These are phyloP conservation scores for Aspergillus ostianus DNA, from an alignment of 495 filamentous ascomycete genomes.

Conservation along the genomic window DNA sequence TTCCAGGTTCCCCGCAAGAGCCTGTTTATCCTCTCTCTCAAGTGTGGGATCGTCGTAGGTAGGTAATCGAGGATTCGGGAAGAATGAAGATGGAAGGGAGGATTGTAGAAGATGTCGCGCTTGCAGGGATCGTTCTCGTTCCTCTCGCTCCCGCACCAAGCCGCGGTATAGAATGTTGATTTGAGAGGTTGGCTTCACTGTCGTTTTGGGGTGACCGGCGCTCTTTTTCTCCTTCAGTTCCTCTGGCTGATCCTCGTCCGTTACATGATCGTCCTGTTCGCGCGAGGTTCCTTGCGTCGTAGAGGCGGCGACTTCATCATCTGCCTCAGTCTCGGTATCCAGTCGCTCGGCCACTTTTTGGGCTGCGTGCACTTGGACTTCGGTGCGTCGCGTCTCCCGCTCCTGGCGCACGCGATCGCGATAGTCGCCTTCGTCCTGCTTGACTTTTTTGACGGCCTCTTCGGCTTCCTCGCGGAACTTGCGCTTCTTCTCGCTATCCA, in stretches of 20 bases:
- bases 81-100: constrained; percentile 51
- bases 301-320: not conserved
- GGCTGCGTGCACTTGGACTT: constrained; percentile 66
- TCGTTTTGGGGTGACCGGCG: constrained; percentile 20
- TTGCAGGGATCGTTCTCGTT: constrained; percentile 65
- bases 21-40: constrained; percentile 56
- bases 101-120: constrained; percentile 69
- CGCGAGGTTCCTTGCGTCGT: not conserved
- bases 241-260: constrained; percentile 16
- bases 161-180: constrained; percentile 81
- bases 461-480: constrained; percentile 67
- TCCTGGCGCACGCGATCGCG: constrained; percentile 70
- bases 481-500: constrained; percentile 78
- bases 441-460: constrained; percentile 59
- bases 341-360: constrained; percentile 80
- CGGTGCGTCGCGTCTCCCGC: constrained; percentile 65
- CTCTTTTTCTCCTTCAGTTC: constrained; percentile 20
- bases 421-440: constrained; percentile 70
- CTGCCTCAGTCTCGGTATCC: constrained; percentile 48
- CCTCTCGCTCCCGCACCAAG: constrained; percentile 63
- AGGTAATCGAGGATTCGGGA: constrained; percentile 46
- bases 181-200: constrained; percentile 50
- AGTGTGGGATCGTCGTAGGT: constrained; percentile 52
- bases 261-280: constrained; percentile 18
- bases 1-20: constrained; percentile 44